Conservation (phyloP, 352 stramenopile genomes). For the Phytophthora macrochlamydospora region DNA sequence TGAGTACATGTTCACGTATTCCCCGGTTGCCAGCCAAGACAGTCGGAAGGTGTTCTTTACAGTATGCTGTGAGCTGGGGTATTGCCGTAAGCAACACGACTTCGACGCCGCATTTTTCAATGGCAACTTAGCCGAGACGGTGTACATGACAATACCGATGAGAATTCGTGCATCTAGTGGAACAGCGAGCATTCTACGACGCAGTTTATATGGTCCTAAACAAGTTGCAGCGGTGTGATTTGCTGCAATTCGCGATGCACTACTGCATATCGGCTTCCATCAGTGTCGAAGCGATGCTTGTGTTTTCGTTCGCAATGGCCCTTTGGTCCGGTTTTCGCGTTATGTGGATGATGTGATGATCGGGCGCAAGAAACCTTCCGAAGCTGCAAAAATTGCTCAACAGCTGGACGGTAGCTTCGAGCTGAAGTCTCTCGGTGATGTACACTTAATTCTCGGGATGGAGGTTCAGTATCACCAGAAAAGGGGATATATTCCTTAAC, state of each 20-base stretch:
- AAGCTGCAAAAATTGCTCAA: slow-evolving; percentile 1
- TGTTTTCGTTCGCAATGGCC: slow-evolving; percentile 5
- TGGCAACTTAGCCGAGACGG: slow-evolving; percentile 23
- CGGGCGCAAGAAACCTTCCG: background rate
- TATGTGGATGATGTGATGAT: slow-evolving; percentile 21
- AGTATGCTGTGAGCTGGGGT: slow-evolving; percentile 15
- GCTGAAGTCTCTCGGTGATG: background rate
- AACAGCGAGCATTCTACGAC: slow-evolving; percentile 26
- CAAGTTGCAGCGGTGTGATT: slow-evolving; percentile 35
- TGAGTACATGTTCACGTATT: slow-evolving; percentile 34
- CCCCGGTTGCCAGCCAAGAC: slow-evolving; percentile 19
- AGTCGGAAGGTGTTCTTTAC: slow-evolving; percentile 27
- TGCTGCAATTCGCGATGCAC: slow-evolving; percentile 20
- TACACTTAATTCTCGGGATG: slow-evolving; percentile 12
- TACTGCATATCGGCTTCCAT: slow-evolving; percentile 8
- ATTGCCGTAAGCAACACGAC: slow-evolving; percentile 24
- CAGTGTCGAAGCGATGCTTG: slow-evolving; percentile 10
- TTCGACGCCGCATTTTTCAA: slow-evolving; percentile 28
- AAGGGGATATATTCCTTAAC: background rate
- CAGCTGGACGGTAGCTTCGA: no score
- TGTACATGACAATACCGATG: slow-evolving; percentile 25
- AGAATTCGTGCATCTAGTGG: slow-evolving; percentile 8
- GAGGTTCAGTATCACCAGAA: background rate
- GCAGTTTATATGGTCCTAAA: slow-evolving; percentile 43
- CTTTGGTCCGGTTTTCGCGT: slow-evolving; percentile 4